phyloP scores from a whole-genome alignment of 1,139 yeast species.

The Zygotorulaspora mrakii region DNA sequence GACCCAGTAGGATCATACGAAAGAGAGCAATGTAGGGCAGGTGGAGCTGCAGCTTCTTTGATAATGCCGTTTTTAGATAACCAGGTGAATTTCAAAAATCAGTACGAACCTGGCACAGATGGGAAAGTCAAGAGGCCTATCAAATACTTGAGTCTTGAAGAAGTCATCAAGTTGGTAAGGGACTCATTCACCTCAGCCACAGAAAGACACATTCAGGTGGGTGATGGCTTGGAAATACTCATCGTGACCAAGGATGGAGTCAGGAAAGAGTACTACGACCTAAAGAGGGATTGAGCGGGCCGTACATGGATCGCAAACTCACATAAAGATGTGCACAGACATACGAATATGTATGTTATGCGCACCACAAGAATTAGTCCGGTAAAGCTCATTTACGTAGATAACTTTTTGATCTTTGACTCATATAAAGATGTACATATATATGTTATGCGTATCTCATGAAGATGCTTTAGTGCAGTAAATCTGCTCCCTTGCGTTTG shows the following conservation, averaged over 20 bases:
- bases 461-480: slow-evolving; percentile 55
- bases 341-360: too few species aligned
- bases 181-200: slow-evolving; percentile 96
- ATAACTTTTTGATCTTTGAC: slow-evolving; percentile 7
- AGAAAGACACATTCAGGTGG: slow-evolving; percentile 96
- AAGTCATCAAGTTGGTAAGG: slow-evolving; percentile 78
- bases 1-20: slow-evolving; percentile 98
- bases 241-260: slow-evolving; percentile 94
- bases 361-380: too few species aligned
- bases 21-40: slow-evolving; percentile 95
- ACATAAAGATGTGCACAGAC: too few species aligned
- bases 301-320: too few species aligned
- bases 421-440: slow-evolving; percentile 7
- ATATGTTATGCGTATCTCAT: slow-evolving; percentile 3
- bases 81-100: slow-evolving; percentile 94
- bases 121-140: slow-evolving; percentile 60
- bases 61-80: slow-evolving; percentile 97
- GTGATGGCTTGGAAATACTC: slow-evolving; percentile 88
- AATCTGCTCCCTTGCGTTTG: slow-evolving; percentile 74
- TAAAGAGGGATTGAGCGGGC: slow-evolving; percentile 78
- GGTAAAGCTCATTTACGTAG: slow-evolving; percentile 6
- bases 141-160: slow-evolving; percentile 69
- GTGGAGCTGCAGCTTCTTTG: slow-evolving; percentile 94
- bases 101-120: slow-evolving; percentile 71
- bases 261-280: slow-evolving; percentile 72